These are phyloP conservation scores for Pseudomicrostroma phylloplanum DNA, from an alignment of 1,284 basidiomycete genomes.

Conservation along the genomic window DNA sequence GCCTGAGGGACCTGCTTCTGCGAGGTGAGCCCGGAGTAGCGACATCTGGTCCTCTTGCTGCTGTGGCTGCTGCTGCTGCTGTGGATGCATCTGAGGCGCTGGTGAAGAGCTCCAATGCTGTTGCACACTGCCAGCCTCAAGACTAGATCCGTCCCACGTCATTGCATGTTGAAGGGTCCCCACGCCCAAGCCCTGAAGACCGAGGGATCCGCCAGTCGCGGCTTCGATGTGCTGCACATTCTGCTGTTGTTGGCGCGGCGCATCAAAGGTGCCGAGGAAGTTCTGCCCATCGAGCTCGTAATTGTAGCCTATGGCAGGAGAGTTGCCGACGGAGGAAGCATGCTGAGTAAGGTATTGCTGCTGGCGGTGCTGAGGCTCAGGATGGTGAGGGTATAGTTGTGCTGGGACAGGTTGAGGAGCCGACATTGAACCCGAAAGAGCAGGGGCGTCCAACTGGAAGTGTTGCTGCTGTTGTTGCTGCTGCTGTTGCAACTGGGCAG, in stretches of 20 bases:
- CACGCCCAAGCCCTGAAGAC: too few species aligned
- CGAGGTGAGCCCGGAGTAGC: background rate
- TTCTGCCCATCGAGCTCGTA: background rate
- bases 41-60: background rate
- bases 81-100: background rate
- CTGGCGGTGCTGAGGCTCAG: background rate
- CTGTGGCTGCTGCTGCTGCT: constrained; percentile 4
- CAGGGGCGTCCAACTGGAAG: background rate
- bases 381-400: background rate
- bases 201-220: background rate
- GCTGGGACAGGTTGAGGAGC: background rate
- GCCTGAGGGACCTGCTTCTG: background rate
- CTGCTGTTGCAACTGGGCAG: background rate
- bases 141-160: too few species aligned
- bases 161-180: too few species aligned
- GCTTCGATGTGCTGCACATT: background rate
- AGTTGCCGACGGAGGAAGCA: background rate
- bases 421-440: background rate
- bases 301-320: background rate
- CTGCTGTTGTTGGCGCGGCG: background rate
- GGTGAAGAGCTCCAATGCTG: too few species aligned
- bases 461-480: constrained; percentile 2
- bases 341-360: background rate
- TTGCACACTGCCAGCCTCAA: too few species aligned
- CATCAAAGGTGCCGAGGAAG: too few species aligned